These are phyloP conservation scores for Gyromitra esculenta DNA, from an alignment of 2,329 filamentous ascomycete genomes.

Conservation along the genomic window DNA sequence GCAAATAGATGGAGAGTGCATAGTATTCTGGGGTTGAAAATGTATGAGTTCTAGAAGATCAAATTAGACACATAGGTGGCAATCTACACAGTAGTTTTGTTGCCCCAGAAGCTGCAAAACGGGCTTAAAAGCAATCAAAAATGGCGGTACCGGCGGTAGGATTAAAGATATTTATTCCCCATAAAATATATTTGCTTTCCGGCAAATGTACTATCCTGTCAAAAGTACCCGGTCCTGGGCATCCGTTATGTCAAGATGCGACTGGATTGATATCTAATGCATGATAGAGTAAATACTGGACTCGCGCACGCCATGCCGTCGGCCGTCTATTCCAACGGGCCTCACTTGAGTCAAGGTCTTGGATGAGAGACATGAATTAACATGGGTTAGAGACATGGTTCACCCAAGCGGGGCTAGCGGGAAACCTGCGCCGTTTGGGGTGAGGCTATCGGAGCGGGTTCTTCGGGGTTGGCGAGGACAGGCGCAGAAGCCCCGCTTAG, in stretches of 20 bases:
- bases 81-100: background rate
- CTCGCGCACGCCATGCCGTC: constrained; percentile 5
- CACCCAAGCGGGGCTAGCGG: background rate
- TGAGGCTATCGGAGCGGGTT: background rate
- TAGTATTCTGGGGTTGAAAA: background rate
- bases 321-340: background rate
- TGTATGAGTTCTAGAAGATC: background rate
- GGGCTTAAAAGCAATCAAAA: background rate
- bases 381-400: constrained; percentile 1
- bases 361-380: background rate
- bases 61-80: background rate
- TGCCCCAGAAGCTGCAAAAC: background rate
- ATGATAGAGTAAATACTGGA: constrained; percentile 9
- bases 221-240: background rate
- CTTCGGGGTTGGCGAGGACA: background rate
- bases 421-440: background rate
- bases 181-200: background rate
- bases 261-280: constrained; percentile 3
- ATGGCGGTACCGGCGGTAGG: background rate
- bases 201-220: background rate
- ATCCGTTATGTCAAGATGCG: background rate
- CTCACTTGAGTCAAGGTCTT: background rate
- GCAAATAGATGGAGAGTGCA: no score
- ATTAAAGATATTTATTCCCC: background rate
- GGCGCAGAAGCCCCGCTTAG: background rate